Base-by-base conservation (phyloP, 2,329 filamentous ascomycete genomes). In the Xylaria sp. region DNA sequence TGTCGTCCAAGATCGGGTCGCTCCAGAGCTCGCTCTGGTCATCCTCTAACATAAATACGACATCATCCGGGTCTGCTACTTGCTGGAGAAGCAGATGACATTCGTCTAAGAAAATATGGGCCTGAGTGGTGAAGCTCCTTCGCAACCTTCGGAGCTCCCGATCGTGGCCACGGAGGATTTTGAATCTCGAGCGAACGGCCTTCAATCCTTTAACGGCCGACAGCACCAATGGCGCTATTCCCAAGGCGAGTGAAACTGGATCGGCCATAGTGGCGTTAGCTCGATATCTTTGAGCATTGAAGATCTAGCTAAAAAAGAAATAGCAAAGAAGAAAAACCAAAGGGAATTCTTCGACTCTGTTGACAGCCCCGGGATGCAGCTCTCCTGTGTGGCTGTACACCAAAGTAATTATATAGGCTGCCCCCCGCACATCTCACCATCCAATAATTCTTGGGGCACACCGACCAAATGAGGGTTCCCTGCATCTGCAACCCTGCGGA, bases 41-140 rank as follows among this genome's bases (percentile, higher is more conserved):
- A 39, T 65, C 42, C 22, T 69, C 66, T 3, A 70, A 38, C 22
- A 70, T 47, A 27, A 51, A 55, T 29, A 64, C 60, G 1, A 67
- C 66, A 20, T 69, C 61, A 42, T 67, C 44, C 10, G 51, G 63
- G 17, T 64, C 61, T 1, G 61, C 38, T 22, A 67, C 38, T 25
- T 70, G 63, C 33, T 69, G 69, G 9, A 70, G 51, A 2, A 69
- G 55, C 1, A 70, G 39, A 31, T 70, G 63, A 20, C 61, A 67
- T 38, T 70, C 69, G 29, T 70, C 69, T 7, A 70, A 47, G 49
- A 70, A 70, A 29, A 67, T 45, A 29, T 62, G 50, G 31, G 49
- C 60, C n/a, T 70, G 66, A 2, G 63, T 31, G 2, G 25, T 58
- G 38, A 70, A 67, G 50, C 56, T 66, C 39, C 66, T 69, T n/a